Percentiles rank a stretch among this genome's conserved stretches.
Conservation (phyloP, 257 asterid species). For the Ligustrum vulgare region DNA sequence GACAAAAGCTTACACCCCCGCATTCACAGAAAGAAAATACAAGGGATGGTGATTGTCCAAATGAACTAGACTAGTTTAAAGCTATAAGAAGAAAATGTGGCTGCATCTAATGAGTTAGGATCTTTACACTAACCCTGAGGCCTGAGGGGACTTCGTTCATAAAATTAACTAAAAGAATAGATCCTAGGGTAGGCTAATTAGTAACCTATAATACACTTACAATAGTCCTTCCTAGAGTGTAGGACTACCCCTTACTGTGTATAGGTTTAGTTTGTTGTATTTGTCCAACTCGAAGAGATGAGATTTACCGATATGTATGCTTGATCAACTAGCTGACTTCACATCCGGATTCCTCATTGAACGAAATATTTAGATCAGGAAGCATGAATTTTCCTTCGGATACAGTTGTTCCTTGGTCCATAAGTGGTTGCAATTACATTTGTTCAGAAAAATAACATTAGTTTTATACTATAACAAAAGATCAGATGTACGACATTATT, state of each 20-base stretch:
- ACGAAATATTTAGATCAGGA: no score
- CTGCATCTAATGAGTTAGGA: slow-evolving; percentile 15
- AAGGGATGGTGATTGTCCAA: no score
- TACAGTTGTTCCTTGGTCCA: slow-evolving; percentile 13
- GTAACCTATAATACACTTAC: not conserved
- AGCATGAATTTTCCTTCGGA: slow-evolving; percentile 23
- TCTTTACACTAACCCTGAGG: slow-evolving; percentile 1
- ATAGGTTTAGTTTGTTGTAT: not conserved
- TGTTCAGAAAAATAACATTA: slow-evolving; percentile 16
- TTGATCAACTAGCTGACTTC: not conserved
- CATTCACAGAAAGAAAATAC: slow-evolving; percentile 7
- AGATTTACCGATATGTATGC: not conserved
- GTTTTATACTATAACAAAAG: no score
- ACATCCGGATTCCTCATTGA: no score
- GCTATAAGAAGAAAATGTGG: slow-evolving; percentile 5
- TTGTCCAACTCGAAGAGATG: not conserved
- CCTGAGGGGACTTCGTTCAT: not conserved
- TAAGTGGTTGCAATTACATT: slow-evolving; percentile 34
- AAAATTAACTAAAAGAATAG: not conserved
- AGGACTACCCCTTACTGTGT: not conserved
- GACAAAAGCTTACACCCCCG: slow-evolving; percentile 43
- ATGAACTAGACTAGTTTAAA: not conserved
- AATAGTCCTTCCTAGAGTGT: not conserved
- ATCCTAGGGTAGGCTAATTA: not conserved
- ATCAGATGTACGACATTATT: no score